Evolutionary conservation across 129 eudicot genomes (phyloP).

Genomic region (Artemisia tridentata): DNA sequence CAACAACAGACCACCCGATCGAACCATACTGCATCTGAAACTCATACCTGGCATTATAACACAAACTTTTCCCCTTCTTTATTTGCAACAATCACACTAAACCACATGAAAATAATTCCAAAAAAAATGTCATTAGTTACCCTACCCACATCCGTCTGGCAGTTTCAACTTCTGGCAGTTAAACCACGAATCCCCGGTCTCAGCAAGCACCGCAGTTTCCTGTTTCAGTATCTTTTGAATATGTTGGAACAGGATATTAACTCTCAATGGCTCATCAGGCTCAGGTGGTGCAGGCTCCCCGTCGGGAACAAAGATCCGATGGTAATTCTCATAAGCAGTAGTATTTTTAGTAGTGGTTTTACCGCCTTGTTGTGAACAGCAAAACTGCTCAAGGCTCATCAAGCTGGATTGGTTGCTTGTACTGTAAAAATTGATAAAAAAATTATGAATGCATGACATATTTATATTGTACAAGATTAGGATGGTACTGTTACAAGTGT

Average conservation of each 20-base stretch:
- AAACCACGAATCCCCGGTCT: constrained; percentile 66
- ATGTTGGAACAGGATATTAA: constrained; percentile 60
- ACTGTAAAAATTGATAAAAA: constrained; percentile 24
- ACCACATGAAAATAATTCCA: background rate
- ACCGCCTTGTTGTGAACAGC: constrained; percentile 57
- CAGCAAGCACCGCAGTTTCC: constrained; percentile 56
- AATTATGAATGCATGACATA: background rate
- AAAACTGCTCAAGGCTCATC: constrained; percentile 49
- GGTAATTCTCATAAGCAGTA: constrained; percentile 55
- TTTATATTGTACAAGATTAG: background rate
- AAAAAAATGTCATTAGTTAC: constrained; percentile 7
- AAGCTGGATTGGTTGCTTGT: constrained; percentile 45
- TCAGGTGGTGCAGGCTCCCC: constrained; percentile 39
- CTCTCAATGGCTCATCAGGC: constrained; percentile 46
- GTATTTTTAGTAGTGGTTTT: constrained; percentile 46
- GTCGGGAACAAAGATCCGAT: constrained; percentile 45
- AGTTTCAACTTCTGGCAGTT: constrained; percentile 59
- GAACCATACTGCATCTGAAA: constrained; percentile 74
- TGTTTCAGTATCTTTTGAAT: constrained; percentile 49
- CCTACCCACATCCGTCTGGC: constrained; percentile 64
- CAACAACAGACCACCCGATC: constrained; percentile 71
- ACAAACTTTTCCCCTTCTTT: constrained; percentile 42
- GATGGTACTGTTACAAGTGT: background rate
- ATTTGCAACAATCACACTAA: constrained; percentile 19
- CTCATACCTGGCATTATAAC: constrained; percentile 49